phyloP scores from a whole-genome alignment of 495 filamentous ascomycete species.

The Penicillium bovifimosum region DNA sequence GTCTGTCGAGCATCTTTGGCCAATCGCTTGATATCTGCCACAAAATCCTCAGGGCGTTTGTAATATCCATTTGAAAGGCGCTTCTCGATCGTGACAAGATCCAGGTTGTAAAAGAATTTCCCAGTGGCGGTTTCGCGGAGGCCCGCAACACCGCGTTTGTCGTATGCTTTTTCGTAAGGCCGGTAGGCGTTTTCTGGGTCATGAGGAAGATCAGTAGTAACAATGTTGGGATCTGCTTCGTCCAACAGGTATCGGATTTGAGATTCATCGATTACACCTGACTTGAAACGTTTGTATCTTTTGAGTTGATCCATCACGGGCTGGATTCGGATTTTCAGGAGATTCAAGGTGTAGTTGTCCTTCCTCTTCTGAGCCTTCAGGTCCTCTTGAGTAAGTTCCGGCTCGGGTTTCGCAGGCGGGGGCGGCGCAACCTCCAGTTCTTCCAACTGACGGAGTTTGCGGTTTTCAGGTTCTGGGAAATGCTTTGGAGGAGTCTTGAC shows the following conservation, averaged over 20 bases:
- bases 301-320: slow-evolving; percentile 95
- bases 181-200: slow-evolving; percentile 52
- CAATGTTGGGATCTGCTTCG: slow-evolving; percentile 73
- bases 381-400: slow-evolving; percentile 62
- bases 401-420: slow-evolving; percentile 53
- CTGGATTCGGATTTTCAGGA: slow-evolving; percentile 80
- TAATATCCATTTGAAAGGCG: slow-evolving; percentile 94
- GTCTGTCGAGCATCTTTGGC: slow-evolving; percentile 73
- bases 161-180: slow-evolving; percentile 68
- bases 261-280: slow-evolving; percentile 65
- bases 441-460: slow-evolving; percentile 79
- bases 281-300: slow-evolving; percentile 76
- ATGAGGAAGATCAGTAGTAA: slow-evolving; percentile 67
- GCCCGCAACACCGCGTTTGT: slow-evolving; percentile 68
- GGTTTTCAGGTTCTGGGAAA: slow-evolving; percentile 78
- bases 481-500: slow-evolving; percentile 71
- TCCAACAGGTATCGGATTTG: slow-evolving; percentile 74
- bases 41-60: slow-evolving; percentile 78
- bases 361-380: slow-evolving; percentile 71
- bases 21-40: slow-evolving; percentile 75
- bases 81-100: slow-evolving; percentile 90
- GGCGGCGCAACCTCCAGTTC: slow-evolving; percentile 69
- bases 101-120: slow-evolving; percentile 91
- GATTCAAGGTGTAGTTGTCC: slow-evolving; percentile 74
- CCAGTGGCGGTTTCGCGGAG: slow-evolving; percentile 62